Evolutionary conservation across 257 asterid genomes (phyloP), one percentile per base, ranked within the genome.

Genomic region (Verbascum thapsus): DNA sequence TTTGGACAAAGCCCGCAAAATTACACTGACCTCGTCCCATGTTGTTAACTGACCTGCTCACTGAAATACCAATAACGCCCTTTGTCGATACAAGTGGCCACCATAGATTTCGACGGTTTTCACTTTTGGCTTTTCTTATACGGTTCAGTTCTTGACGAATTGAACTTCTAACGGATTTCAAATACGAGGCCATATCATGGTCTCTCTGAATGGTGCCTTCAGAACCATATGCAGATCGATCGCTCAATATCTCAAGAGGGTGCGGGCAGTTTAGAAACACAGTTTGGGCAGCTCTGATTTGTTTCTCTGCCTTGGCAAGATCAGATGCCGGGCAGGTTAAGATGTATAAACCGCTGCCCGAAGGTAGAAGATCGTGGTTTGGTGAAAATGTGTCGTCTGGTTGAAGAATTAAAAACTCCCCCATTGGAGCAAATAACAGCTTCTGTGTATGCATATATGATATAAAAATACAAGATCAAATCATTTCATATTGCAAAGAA

Each of bases 181-280:
- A 43, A 66, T 94, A 94, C 0, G 97, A 83, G 58, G 57, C 52
- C 97, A 87, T 87, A 66, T 94, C 99, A 22, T 94, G 97, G 76
- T 94, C 99, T 58, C 96, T 73, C 37, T 81, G 92, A 51, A 94
- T 88, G 35, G 81, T 72, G n/a, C 99, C 99, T 30, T 79, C 87
- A 0, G 88, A 79, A 9, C 99, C 96, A 61, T 94, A 94, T 13
- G 98, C 99, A 0, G 85, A 71, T 1, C 95, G 92, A 57, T 90
- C 95, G 5, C 96, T 87, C 60, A 94, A 62, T 40, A 90, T 87
- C 80, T 94, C 99, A 0, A 94, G 97, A 2, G 99, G 99, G 71
- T 92, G 99, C 0, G 99, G 99, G 0, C 94, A 74, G 81, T 84
- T 89, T 30, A 92, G 15, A 62, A 92, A 92, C 17, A 70, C 81